phyloP scores from a whole-genome alignment of 148 eudicot genomes.

The Camellia sinensis region DNA sequence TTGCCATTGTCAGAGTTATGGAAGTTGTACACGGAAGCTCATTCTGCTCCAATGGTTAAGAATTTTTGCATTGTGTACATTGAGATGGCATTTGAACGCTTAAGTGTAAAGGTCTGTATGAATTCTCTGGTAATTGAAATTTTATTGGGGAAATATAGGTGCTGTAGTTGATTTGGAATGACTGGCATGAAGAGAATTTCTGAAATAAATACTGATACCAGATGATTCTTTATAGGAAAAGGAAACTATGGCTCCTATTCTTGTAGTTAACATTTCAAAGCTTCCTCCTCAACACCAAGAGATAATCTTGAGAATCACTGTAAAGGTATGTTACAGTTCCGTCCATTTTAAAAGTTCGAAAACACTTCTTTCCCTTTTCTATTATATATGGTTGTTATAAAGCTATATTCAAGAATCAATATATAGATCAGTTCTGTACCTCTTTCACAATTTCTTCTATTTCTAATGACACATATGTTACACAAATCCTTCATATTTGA shows the following conservation, averaged over 20 bases:
- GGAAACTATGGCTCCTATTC: constrained; percentile 66
- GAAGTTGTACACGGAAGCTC: constrained; percentile 63
- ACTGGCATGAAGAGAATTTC: neutral
- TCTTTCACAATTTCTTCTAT: neutral
- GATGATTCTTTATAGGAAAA: constrained; percentile 50
- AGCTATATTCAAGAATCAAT: neutral
- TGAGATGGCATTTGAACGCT: constrained; percentile 93
- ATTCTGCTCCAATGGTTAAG: constrained; percentile 72
- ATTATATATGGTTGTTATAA: neutral
- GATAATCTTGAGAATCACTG: constrained; percentile 57
- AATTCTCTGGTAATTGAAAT: neutral
- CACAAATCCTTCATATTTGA: neutral
- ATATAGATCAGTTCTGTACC: neutral
- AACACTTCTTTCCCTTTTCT: neutral
- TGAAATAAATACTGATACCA: neutral
- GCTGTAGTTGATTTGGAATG: constrained; percentile 8
- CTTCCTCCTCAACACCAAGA: constrained; percentile 91
- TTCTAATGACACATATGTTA: neutral
- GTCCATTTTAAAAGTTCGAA: neutral
- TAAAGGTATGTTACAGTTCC: constrained; percentile 46
- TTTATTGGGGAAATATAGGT: neutral
- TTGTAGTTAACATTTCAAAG: constrained; percentile 68
- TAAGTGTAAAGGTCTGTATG: constrained; percentile 47
- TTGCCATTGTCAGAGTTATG: constrained; percentile 79
- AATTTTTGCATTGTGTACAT: constrained; percentile 92